These are phyloP conservation scores for Suillus plorans DNA, from an alignment of 768 basidiomycete genomes.

Conservation along the genomic window DNA sequence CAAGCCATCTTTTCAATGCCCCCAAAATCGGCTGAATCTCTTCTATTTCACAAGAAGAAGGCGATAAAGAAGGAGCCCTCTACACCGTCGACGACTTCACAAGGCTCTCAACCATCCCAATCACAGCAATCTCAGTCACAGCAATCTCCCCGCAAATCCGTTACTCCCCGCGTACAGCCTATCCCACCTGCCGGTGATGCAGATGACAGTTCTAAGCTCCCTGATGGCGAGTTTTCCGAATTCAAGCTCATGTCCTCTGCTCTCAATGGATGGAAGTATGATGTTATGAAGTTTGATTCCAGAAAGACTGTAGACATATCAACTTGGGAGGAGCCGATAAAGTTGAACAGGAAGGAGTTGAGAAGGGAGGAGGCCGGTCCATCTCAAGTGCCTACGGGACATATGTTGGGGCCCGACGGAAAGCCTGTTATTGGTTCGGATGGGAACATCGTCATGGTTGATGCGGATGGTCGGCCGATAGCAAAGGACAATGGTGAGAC, in stretches of 20 bases:
- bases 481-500: slow-evolving; percentile 36
- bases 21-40: slow-evolving; percentile 38
- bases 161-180: slow-evolving; percentile 39
- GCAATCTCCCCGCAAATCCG: slow-evolving; percentile 35
- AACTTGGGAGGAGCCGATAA: slow-evolving; percentile 72
- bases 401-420: slow-evolving; percentile 81
- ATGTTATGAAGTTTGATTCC: slow-evolving; percentile 89
- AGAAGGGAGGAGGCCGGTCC: slow-evolving; percentile 44
- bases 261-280: slow-evolving; percentile 87
- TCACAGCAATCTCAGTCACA: slow-evolving; percentile 8
- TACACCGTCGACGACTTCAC: slow-evolving; percentile 14
- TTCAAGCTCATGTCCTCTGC: slow-evolving; percentile 78
- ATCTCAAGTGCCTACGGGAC: slow-evolving; percentile 55
- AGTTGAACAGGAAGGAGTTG: slow-evolving; percentile 85
- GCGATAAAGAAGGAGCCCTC: slow-evolving; percentile 29
- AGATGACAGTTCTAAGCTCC: slow-evolving; percentile 55
- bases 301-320: slow-evolving; percentile 69
- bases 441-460: slow-evolving; percentile 79
- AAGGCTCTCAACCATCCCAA: slow-evolving; percentile 10
- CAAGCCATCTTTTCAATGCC: slow-evolving; percentile 19
- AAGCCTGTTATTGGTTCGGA: slow-evolving; percentile 80
- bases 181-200: slow-evolving; percentile 40
- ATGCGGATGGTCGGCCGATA: slow-evolving; percentile 74
- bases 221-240: slow-evolving; percentile 70
- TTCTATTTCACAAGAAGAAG: slow-evolving; percentile 66